phyloP scores from a whole-genome alignment of 306 rosid species.

The Fragaria vesca region DNA sequence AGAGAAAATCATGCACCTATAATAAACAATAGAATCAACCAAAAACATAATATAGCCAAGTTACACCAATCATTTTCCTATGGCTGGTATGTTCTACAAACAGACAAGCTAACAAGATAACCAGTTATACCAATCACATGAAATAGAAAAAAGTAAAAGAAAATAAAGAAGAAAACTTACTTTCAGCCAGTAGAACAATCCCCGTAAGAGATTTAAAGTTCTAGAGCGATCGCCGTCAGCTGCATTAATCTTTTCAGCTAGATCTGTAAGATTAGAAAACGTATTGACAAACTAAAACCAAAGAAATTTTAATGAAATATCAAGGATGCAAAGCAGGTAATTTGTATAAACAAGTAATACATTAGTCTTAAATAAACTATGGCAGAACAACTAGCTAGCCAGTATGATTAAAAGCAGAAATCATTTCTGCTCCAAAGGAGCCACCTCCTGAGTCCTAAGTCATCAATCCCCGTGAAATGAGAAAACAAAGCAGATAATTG shows the following conservation, averaged over 20 bases:
- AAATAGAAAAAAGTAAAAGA: neutral
- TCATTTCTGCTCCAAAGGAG: neutral
- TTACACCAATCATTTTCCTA: neutral
- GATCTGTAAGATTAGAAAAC: conserved; percentile 48
- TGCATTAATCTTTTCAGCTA: conserved; percentile 30
- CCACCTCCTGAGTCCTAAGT: neutral
- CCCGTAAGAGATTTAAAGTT: conserved; percentile 66
- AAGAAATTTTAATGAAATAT: neutral
- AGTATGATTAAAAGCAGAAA: neutral
- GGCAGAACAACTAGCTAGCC: neutral
- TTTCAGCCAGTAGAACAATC: conserved; percentile 69
- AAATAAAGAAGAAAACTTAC: conserved; percentile 31
- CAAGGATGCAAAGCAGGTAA: neutral
- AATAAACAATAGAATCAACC: neutral
- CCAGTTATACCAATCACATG: neutral
- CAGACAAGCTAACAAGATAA: neutral
- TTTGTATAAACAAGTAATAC: neutral
- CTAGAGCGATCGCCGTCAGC: conserved; percentile 29
- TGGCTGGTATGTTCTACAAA: neutral
- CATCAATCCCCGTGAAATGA: neutral
- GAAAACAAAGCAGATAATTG: neutral
- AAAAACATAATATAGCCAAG: neutral
- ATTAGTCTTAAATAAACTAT: neutral
- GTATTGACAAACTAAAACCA: conserved; percentile 2
- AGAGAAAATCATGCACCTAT: neutral